Evolutionary conservation across 768 basidiomycete species (phyloP).

Genomic region (Cyathus striatus): DNA sequence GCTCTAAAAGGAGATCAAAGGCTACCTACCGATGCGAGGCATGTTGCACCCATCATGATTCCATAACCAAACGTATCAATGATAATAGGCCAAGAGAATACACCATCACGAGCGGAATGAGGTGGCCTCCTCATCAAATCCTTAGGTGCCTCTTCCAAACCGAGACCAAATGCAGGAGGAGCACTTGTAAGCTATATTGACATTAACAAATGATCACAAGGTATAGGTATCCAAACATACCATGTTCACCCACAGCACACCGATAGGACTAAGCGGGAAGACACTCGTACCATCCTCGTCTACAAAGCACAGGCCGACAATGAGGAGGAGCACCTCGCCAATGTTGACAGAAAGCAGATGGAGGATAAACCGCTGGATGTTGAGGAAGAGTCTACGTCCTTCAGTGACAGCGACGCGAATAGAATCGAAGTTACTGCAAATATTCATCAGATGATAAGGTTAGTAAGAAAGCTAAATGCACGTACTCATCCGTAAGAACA

Average conservation of each 20-base stretch:
- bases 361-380: slow-evolving; percentile 51
- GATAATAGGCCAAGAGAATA: slow-evolving; percentile 33
- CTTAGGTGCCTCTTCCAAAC: slow-evolving; percentile 39
- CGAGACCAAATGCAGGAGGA: slow-evolving; percentile 56
- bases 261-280: slow-evolving; percentile 53
- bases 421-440: slow-evolving; percentile 50
- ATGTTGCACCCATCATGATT: slow-evolving; percentile 28
- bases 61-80: slow-evolving; percentile 30
- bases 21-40: slow-evolving; percentile 24
- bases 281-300: slow-evolving; percentile 40
- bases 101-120: slow-evolving; percentile 27
- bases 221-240: slow-evolving; percentile 12
- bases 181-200: slow-evolving; percentile 36
- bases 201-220: neutral
- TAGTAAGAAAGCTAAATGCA: neutral
- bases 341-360: slow-evolving; percentile 51
- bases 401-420: slow-evolving; percentile 54
- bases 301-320: slow-evolving; percentile 56
- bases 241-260: slow-evolving; percentile 50
- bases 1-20: neutral
- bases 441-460: neutral
- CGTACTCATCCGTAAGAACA: slow-evolving; percentile 51
- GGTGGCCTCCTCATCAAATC: slow-evolving; percentile 49
- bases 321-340: slow-evolving; percentile 47
- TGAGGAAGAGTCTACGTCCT: slow-evolving; percentile 52